Evolutionary conservation across 2,329 filamentous ascomycete species (phyloP).

Genomic region (Penicillium sp.): DNA sequence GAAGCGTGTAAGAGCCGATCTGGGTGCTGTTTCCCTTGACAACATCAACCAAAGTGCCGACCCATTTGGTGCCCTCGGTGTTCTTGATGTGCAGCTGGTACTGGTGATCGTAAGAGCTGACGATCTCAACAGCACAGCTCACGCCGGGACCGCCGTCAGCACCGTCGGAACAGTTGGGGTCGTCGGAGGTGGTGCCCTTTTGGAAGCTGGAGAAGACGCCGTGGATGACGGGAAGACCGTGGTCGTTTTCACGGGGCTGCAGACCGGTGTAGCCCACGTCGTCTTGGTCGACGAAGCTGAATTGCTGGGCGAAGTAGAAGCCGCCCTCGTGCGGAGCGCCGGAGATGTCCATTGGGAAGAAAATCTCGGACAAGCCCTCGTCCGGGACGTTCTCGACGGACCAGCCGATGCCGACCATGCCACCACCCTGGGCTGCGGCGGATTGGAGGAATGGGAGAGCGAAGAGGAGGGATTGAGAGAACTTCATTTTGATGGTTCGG

Average conservation of each 20-base stretch:
- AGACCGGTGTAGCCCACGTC: conserved; percentile 26
- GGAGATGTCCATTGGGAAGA: conserved; percentile 19
- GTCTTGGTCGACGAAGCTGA: conserved; percentile 15
- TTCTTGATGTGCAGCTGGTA: conserved; percentile 22
- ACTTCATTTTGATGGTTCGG: conserved; percentile 5
- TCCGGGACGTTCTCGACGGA: conserved; percentile 8
- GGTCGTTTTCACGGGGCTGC: conserved; percentile 17
- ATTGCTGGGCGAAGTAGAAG: conserved; percentile 27
- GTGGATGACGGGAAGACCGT: conserved; percentile 20
- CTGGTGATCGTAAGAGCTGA: conserved; percentile 13
- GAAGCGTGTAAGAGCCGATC: conserved; percentile 24
- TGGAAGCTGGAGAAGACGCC: conserved; percentile 29
- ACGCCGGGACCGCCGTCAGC: conserved; percentile 25
- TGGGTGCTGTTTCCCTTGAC: conserved; percentile 15
- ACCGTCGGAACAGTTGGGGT: conserved; percentile 20
- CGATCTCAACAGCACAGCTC: conserved; percentile 21
- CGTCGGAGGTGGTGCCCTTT: conserved; percentile 17
- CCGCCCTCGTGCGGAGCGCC: conserved; percentile 17
- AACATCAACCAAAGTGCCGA: conserved; percentile 21
- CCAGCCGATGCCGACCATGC: conserved; percentile 13
- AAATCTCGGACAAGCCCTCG: conserved; percentile 17
- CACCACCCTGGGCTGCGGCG: conserved; percentile 2
- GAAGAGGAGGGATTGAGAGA: conserved; percentile 3
- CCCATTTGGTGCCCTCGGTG: conserved; percentile 22
- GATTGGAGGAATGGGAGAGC: conserved; percentile 6